These are phyloP conservation scores for Solanum appendiculatum DNA, from an alignment of 257 asterid genomes.

Conservation along the genomic window DNA sequence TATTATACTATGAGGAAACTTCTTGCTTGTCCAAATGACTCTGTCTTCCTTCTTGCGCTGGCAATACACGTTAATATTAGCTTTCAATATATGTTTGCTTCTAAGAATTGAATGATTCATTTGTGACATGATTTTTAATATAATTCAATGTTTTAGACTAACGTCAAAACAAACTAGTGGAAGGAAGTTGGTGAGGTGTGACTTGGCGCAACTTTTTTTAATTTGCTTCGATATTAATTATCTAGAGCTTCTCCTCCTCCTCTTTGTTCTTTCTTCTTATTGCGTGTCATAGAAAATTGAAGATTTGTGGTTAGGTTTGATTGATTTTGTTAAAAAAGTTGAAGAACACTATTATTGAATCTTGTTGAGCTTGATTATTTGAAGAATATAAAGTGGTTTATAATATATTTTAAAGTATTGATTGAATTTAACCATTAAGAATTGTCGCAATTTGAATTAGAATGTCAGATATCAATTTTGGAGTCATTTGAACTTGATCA, in stretches of 20 bases:
- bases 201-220: neutral
- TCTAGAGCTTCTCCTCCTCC: neutral
- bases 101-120: neutral
- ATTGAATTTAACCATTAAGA: neutral
- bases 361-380: neutral
- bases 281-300: neutral
- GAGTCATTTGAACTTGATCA: neutral
- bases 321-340: neutral
- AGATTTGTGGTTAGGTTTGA: neutral
- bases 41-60: neutral
- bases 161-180: neutral
- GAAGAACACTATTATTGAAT: neutral
- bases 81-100: neutral
- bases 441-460: neutral
- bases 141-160: neutral
- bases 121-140: neutral
- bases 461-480: neutral
- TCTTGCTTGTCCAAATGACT: neutral
- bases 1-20: neutral
- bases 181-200: neutral
- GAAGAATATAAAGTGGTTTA: neutral
- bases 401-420: neutral
- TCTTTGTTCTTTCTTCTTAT: neutral
- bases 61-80: neutral
- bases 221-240: neutral